Evolutionary conservation across 2,329 filamentous ascomycete species (phyloP), one percentile per base, ranked within the genome.

Genomic region (Diaporthe citriasiana): DNA sequence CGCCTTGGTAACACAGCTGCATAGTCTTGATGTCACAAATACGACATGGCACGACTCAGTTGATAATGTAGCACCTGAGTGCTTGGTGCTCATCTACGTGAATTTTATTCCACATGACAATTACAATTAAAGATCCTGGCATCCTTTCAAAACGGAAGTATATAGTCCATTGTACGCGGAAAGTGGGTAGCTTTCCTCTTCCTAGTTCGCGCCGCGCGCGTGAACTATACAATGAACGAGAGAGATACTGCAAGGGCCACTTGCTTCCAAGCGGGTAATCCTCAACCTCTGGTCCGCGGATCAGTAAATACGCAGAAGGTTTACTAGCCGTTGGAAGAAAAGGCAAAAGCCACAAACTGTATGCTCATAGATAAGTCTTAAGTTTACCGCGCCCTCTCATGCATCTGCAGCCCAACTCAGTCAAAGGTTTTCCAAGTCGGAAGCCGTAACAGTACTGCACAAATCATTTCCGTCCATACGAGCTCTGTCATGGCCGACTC

Each of bases 321-420:
- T 42, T 30, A 25, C 22, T 60, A 19, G 57, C 25, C 4, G 57
- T 30, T 27, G n/a, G 38, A 60, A 42, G 38, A 60, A 60, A 42
- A 60, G 57, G 57, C 57, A 60, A 60, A 45, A 13, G 4, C 22
- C 59, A 9, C n/a, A 63, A 63, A 25, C 40, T 33, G 40, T 6
- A 33, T 30, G 59, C 40, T 27, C 17, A 63, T 47, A 33, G 25
- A 63, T 63, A 63, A 63, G 59, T 47, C 59, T 63, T 45, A 63
- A 63, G 59, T 63, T 63, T 63, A 27, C 27, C 40, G n/a, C 25
- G 19, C 25, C 59, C 40, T 63, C 27, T 22, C 40, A 22, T 47
- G n/a, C 38, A 33, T 63, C 15, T 63, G 27, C 59, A 33, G 15
- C 10, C 10, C 59, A 63, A 22, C 25, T 47, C 40, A 45, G 27